phyloP scores from a whole-genome alignment of 2,329 filamentous ascomycete genomes.

The Ramichloridium luteum region DNA sequence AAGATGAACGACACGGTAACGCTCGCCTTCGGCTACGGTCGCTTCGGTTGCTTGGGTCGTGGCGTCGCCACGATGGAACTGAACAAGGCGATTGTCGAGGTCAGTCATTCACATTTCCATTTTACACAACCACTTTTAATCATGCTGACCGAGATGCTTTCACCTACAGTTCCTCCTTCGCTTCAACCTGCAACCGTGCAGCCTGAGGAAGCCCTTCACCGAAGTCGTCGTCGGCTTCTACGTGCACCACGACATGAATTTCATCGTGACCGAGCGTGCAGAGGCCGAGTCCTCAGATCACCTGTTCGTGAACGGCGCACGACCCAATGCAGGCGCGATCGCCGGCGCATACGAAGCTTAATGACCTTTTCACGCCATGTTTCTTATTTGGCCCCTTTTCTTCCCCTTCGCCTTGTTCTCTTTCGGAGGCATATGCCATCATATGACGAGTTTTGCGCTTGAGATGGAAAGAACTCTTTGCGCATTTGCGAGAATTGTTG shows the following conservation, averaged over 20 bases:
- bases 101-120: constrained; percentile 9
- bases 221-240: constrained; percentile 28
- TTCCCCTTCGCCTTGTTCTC: too few relatives aligned
- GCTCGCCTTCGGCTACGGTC: constrained; percentile 26
- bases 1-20: constrained; percentile 27
- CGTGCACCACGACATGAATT: constrained; percentile 28
- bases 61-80: constrained; percentile 29
- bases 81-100: constrained; percentile 28
- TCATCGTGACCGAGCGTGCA: constrained; percentile 23
- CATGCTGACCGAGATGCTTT: too few relatives aligned
- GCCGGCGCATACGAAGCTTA: constrained; percentile 10
- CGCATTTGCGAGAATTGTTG: too few relatives aligned
- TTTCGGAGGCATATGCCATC: too few relatives aligned
- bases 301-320: constrained; percentile 1
- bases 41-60: constrained; percentile 27
- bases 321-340: constrained; percentile 11
- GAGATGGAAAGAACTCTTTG: too few relatives aligned
- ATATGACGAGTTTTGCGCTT: too few relatives aligned
- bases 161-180: constrained; percentile 23
- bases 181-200: constrained; percentile 27
- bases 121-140: too few relatives aligned
- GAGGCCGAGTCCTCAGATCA: constrained; percentile 2
- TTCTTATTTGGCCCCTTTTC: too few relatives aligned
- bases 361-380: too few relatives aligned
- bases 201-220: constrained; percentile 26